Base-by-base conservation (phyloP, 1,284 basidiomycete species). In the Sphaerobolus stellatus region DNA sequence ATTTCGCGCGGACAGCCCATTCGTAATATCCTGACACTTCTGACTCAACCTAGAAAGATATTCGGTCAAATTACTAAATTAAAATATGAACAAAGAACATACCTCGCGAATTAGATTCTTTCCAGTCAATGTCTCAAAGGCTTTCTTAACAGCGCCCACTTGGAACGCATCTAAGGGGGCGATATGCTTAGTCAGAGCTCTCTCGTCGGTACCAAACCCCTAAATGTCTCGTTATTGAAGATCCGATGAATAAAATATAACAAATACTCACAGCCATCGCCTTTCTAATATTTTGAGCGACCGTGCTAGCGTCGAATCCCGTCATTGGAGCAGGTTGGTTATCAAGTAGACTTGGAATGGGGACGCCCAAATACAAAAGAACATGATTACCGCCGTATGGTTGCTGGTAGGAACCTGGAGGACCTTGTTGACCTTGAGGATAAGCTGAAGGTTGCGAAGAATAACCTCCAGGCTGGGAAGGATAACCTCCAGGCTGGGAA, bases 151-250 rank as follows among this genome's bases (percentile, higher is more conserved):
- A n/a, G 46, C 44, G 14, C 48, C 52, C n/a, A 54, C 24, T 27
- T 54, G 52, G n/a, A 47, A 48, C 33, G 52, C 45, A 28, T 54
- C 52, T 5, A 54, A 28, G 16, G 52, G 52, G 5, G 52, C 52
- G 18, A 54, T 36, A 18, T 31, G 34, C 14, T 33, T 25, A 2
- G 52, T 54, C 31, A 54, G 25, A 18, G 52, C 44, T 33, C 40
- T 48, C 28, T 47, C 46, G 28, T 54, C 52, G 3, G 52, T 54
- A 7, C 52, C 52, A 29, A 54, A 54, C 2, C 52, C 52, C 52
- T 54, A 22, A 48, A 29, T 11, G 20, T 6, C 22, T 43, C 9
- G 28, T 14, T 11, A 11, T 24, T 27, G 25, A 41, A 41, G n/a
- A 20, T 9, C 9, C 18, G n/a, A 24, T n/a, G 36, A 16, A 16